These are phyloP conservation scores for Metroxylon sagu DNA, from an alignment of 176 grass and related monocot species.

Conservation along the genomic window DNA sequence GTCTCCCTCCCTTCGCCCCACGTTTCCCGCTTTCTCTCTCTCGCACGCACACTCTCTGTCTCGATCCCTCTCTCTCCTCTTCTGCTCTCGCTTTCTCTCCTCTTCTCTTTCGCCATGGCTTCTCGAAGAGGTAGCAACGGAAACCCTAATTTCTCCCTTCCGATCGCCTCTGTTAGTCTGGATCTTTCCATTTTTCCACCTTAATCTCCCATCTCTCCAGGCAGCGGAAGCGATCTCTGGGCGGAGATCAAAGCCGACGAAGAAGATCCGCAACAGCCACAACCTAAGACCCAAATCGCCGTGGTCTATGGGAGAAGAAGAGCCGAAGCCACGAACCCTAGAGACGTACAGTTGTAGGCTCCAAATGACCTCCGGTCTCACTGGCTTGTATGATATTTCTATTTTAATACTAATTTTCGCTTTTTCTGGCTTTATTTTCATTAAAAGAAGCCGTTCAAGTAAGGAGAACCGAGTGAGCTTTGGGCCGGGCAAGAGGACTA, in stretches of 20 bases:
- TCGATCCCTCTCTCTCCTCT: neutral
- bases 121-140: conserved; percentile 29
- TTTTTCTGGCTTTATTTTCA: neutral
- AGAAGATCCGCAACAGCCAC: neutral
- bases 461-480: conserved; percentile 45
- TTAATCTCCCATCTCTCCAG: neutral
- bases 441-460: conserved; percentile 23
- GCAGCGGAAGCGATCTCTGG: conserved; percentile 40
- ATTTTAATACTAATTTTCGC: neutral
- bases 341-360: conserved; percentile 30
- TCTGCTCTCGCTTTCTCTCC: neutral
- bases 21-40: too few relatives aligned
- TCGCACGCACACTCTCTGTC: too few relatives aligned
- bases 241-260: conserved; percentile 45
- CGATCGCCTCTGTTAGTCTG: neutral
- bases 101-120: conserved; percentile 28
- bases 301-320: conserved; percentile 57
- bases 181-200: conserved; percentile 1
- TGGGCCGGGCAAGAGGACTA: conserved; percentile 38
- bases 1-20: too few relatives aligned
- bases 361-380: neutral
- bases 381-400: too few relatives aligned
- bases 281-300: conserved; percentile 17
- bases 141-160: neutral
- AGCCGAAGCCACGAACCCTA: conserved; percentile 13